Evolutionary conservation across 306 rosid genomes (phyloP).

Genomic region (Abrus precatorius): DNA sequence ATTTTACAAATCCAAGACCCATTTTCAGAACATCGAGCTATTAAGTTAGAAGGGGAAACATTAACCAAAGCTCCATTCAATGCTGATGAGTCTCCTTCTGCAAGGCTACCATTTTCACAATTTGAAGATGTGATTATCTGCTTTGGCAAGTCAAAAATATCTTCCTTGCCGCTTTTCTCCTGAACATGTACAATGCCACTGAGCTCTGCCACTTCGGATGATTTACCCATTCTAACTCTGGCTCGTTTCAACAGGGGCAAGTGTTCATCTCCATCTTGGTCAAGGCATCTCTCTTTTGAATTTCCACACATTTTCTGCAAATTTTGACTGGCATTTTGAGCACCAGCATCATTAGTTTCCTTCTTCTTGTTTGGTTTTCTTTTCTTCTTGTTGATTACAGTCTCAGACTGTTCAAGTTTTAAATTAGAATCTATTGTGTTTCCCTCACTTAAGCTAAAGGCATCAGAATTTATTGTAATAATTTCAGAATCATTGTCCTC

Average conservation of each 20-base stretch:
- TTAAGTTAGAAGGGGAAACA: conserved; percentile 57
- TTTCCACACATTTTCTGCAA: conserved; percentile 61
- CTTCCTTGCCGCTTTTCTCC: conserved; percentile 62
- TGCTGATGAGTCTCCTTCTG: conserved; percentile 51
- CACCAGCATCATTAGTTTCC: conserved; percentile 55
- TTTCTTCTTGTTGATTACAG: conserved; percentile 72
- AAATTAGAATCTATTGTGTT: conserved; percentile 69
- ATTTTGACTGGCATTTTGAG: conserved; percentile 58
- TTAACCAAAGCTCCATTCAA: conserved; percentile 50
- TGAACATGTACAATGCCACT: conserved; percentile 54
- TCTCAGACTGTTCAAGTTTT: conserved; percentile 67
- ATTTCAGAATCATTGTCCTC: conserved; percentile 80
- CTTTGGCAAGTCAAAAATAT: conserved; percentile 44
- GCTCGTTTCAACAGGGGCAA: conserved; percentile 94
- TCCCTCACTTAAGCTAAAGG: conserved; percentile 71
- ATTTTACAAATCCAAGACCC: conserved; percentile 64
- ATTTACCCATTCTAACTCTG: conserved; percentile 88
- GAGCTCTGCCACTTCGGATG: conserved; percentile 60
- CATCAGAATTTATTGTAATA: conserved; percentile 71
- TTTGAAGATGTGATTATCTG: conserved; percentile 49
- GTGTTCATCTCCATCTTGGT: conserved; percentile 91
- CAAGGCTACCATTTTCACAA: conserved; percentile 56
- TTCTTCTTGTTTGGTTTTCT: conserved; percentile 81
- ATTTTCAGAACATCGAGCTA: conserved; percentile 56
- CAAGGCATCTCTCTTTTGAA: conserved; percentile 56